Percentiles rank a stretch among this genome's conserved stretches.
Conservation (phyloP, 805 yeast genomes). For the Cyberlindnera xylosilytica region DNA sequence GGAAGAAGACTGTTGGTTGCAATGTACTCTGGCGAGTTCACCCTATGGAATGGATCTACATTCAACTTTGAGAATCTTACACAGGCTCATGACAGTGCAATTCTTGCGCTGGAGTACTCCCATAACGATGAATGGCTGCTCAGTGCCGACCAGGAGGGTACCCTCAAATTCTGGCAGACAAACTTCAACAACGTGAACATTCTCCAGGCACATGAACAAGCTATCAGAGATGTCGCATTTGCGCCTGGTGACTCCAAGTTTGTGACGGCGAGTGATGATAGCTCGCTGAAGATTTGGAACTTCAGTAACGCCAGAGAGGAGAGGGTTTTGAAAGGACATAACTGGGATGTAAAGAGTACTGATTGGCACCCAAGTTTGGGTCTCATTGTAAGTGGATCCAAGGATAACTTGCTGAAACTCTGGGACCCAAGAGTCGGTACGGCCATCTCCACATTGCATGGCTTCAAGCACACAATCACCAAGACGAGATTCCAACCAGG, state of each 20-base stretch:
- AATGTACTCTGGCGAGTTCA: slow-evolving; percentile 90
- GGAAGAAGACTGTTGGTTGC: slow-evolving; percentile 89
- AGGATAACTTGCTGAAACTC: slow-evolving; percentile 86
- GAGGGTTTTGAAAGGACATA: slow-evolving; percentile 79
- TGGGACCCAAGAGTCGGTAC: slow-evolving; percentile 92
- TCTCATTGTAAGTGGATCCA: slow-evolving; percentile 86
- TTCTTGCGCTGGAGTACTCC: slow-evolving; percentile 74
- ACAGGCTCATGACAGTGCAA: slow-evolving; percentile 97
- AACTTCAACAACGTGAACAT: slow-evolving; percentile 94
- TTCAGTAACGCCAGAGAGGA: slow-evolving; percentile 87
- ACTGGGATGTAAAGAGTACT: slow-evolving; percentile 97
- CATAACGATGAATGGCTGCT: slow-evolving; percentile 93
- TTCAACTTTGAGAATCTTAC: slow-evolving; percentile 95
- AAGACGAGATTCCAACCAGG: slow-evolving; percentile 81
- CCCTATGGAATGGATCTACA: slow-evolving; percentile 94
- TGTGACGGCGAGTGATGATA: slow-evolving; percentile 93
- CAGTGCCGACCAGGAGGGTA: slow-evolving; percentile 91
- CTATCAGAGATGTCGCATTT: slow-evolving; percentile 82
- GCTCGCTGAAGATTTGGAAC: slow-evolving; percentile 88
- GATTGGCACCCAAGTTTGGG: slow-evolving; percentile 96
- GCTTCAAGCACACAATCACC: slow-evolving; percentile 92
- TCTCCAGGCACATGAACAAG: slow-evolving; percentile 71
- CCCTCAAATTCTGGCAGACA: slow-evolving; percentile 95
- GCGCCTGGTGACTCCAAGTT: slow-evolving; percentile 89
- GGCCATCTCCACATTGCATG: slow-evolving; percentile 78